Conservation (phyloP, 331 rosid species). For the Malus hybrid region DNA sequence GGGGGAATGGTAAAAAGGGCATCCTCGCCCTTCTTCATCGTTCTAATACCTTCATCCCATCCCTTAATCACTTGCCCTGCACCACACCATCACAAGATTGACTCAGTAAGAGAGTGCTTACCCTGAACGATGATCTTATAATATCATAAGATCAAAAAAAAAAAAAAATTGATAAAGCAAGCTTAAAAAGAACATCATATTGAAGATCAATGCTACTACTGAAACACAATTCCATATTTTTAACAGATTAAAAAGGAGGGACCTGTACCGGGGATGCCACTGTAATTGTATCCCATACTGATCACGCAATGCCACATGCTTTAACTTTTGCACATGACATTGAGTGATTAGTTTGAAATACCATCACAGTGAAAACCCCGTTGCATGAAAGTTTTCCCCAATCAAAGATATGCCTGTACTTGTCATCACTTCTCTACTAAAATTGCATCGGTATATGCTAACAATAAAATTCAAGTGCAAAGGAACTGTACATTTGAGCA, state of each 20-base stretch:
- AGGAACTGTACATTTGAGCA: background rate
- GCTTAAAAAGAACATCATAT: background rate
- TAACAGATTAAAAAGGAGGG: background rate
- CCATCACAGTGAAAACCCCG: too few relatives aligned
- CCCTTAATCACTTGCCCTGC: constrained; percentile 95
- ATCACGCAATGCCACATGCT: background rate
- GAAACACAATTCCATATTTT: background rate
- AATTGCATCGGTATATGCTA: background rate
- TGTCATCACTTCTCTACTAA: too few relatives aligned
- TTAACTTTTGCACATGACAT: too few relatives aligned
- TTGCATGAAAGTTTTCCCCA: too few relatives aligned
- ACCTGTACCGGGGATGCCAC: background rate
- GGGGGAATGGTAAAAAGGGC: constrained; percentile 89
- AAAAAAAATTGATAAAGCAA: too few relatives aligned
- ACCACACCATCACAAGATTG: background rate
- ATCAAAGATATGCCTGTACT: too few relatives aligned
- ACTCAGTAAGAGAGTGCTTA: background rate
- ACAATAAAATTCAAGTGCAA: background rate
- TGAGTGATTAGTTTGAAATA: too few relatives aligned
- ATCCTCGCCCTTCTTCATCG: constrained; percentile 89
- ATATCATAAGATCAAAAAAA: too few relatives aligned
- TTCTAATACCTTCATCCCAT: constrained; percentile 89
- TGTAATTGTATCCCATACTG: background rate
- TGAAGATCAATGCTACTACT: background rate
- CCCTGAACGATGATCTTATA: too few relatives aligned